Percentiles rank a stretch among this genome's conserved stretches.
Evolutionary conservation across 225 moss, liverwort and hornwort species (phyloP).

Genomic region (Polytrichum formosum): DNA sequence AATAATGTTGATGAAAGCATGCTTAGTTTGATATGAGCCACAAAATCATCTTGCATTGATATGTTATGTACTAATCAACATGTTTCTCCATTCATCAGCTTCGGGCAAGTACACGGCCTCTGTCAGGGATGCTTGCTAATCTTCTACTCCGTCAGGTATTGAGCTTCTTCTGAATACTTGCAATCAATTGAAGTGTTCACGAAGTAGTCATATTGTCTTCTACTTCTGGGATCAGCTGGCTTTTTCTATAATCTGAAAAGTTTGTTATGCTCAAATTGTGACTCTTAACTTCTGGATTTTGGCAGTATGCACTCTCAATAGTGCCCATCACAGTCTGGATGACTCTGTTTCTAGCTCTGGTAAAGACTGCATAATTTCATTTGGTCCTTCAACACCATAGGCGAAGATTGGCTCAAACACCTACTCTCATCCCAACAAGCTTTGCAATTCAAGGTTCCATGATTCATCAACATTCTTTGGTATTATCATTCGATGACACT

Average conservation of each 20-base stretch:
- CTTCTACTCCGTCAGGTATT: slow-evolving; percentile 61
- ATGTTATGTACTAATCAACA: background rate
- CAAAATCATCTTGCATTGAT: background rate
- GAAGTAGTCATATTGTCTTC: background rate
- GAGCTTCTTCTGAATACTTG: background rate
- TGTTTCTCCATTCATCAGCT: slow-evolving; percentile 39
- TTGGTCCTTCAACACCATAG: too few relatives aligned
- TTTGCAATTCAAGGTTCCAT: too few relatives aligned
- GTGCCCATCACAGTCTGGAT: slow-evolving; percentile 63
- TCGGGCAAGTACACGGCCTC: slow-evolving; percentile 62
- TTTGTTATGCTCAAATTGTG: background rate
- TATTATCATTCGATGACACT: too few relatives aligned
- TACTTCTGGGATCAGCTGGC: background rate
- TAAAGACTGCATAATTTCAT: slow-evolving; percentile 17
- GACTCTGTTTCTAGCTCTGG: slow-evolving; percentile 53
- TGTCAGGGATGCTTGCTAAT: slow-evolving; percentile 52
- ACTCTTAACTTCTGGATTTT: slow-evolving; percentile 1
- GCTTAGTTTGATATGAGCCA: slow-evolving; percentile 4
- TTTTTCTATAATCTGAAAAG: background rate
- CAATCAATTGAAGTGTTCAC: too few relatives aligned
- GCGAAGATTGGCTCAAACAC: too few relatives aligned
- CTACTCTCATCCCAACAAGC: too few relatives aligned
- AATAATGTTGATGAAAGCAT: background rate
- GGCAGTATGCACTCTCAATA: slow-evolving; percentile 66
- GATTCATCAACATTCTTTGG: too few relatives aligned